Evolutionary conservation across 139 green algal species (phyloP).

Genomic region (Closterium sp.): DNA sequence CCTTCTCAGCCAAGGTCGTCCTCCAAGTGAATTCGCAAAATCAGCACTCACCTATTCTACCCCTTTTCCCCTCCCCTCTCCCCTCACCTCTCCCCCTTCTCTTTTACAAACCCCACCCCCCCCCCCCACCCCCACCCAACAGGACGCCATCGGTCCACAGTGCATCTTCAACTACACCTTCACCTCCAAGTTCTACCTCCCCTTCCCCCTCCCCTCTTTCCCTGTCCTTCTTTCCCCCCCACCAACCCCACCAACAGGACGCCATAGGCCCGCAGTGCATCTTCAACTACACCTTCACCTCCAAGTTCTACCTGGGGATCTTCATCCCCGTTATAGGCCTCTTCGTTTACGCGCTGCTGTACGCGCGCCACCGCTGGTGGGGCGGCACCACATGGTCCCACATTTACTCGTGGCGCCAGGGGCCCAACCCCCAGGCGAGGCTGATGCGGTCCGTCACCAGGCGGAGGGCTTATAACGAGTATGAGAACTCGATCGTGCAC

Average conservation of each 20-base stretch:
- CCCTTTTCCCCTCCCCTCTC: background rate
- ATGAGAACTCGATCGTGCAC: background rate
- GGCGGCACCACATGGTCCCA: background rate
- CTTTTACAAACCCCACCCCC: background rate
- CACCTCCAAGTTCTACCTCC: background rate
- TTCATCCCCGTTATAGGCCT: background rate
- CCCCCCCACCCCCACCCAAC: background rate
- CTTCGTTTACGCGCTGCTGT: background rate
- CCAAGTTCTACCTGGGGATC: background rate
- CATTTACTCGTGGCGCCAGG: background rate
- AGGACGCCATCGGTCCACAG: background rate
- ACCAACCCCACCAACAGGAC: background rate
- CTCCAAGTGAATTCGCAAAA: too few species aligned
- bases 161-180: slow-evolving; percentile 4
- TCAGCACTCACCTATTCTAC: too few species aligned
- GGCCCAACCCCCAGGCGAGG: background rate
- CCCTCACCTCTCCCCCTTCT: background rate
- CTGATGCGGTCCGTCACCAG: background rate
- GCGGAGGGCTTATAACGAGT: background rate
- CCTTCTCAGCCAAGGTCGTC: too few species aligned
- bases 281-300: background rate
- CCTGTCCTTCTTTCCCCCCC: too few species aligned
- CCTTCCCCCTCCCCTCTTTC: too few species aligned
- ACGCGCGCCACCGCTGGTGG: background rate
- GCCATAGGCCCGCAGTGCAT: slow-evolving; percentile 5